phyloP scores from a whole-genome alignment of 176 grass and related monocot species.

The Avena atlantica region DNA sequence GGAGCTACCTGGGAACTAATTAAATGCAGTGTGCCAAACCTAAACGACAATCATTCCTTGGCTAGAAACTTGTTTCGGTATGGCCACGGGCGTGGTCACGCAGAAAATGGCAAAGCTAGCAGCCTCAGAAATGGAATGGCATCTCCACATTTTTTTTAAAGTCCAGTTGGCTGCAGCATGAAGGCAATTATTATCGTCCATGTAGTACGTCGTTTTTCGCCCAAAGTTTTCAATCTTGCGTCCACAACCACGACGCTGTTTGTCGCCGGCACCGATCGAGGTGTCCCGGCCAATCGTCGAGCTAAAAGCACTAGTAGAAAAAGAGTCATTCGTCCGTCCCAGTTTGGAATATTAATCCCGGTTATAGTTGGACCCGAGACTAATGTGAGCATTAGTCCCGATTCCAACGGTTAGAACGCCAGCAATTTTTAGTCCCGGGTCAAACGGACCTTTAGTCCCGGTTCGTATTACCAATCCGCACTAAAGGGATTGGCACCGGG shows the following conservation, averaged over 20 bases:
- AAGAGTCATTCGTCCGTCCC: no score
- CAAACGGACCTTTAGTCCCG: no score
- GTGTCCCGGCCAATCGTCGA: neutral
- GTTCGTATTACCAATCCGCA: no score
- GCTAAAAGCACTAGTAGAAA: no score
- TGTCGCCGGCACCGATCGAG: conserved; percentile 31
- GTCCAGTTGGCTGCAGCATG: neutral
- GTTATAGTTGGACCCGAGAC: no score
- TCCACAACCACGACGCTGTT: neutral
- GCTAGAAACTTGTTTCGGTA: neutral
- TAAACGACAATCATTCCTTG: conserved; percentile 50
- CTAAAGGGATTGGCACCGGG: no score
- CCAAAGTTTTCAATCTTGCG: conserved; percentile 40
- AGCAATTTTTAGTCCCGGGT: no score
- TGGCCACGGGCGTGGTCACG: neutral
- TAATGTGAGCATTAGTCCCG: no score
- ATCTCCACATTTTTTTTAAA: conserved; percentile 33
- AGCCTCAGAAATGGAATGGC: conserved; percentile 24
- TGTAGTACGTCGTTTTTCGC: conserved; percentile 33
- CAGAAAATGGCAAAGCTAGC: neutral
- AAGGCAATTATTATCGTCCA: conserved; percentile 28
- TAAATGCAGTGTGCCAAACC: conserved; percentile 5
- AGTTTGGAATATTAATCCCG: no score
- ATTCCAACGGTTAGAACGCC: no score
- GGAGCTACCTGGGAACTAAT: conserved; percentile 29